Evolutionary conservation across 1,284 basidiomycete species (phyloP).

Genomic region (Sporisorium graminicola): DNA sequence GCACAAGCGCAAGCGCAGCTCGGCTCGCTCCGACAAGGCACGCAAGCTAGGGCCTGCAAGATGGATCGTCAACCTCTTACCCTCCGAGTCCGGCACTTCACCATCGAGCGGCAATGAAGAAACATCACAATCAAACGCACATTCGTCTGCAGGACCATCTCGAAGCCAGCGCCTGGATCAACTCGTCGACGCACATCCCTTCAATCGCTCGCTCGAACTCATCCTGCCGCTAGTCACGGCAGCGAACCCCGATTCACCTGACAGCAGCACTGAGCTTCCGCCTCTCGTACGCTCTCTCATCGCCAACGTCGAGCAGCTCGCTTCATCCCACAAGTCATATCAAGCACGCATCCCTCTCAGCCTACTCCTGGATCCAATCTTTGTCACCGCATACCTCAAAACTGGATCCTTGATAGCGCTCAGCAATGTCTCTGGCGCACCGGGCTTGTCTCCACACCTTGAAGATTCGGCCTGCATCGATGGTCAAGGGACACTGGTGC

Average conservation of each 20-base stretch:
- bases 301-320: background rate
- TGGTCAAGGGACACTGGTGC: conserved; percentile 62
- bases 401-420: conserved; percentile 57
- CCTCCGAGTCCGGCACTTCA: background rate
- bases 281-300: conserved; percentile 17
- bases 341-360: conserved; percentile 52
- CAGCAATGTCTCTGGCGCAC: conserved; percentile 23
- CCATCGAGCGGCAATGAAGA: background rate
- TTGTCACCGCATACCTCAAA: conserved; percentile 59
- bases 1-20: conserved; percentile 66
- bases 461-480: conserved; percentile 64
- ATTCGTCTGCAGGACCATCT: background rate
- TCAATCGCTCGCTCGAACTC: conserved; percentile 59
- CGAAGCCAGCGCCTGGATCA: background rate
- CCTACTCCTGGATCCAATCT: conserved; percentile 62
- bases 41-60: conserved; percentile 37
- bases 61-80: conserved; percentile 44
- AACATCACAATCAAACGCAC: background rate
- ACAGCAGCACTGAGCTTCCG: conserved; percentile 11
- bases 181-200: conserved; percentile 51
- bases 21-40: conserved; percentile 56
- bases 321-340: conserved; percentile 29
- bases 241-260: background rate
- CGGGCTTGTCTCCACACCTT: conserved; percentile 37
- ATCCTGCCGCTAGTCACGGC: conserved; percentile 29